These are phyloP conservation scores for Deakozyma indianensis DNA, from an alignment of 805 yeast species.

Conservation along the genomic window DNA sequence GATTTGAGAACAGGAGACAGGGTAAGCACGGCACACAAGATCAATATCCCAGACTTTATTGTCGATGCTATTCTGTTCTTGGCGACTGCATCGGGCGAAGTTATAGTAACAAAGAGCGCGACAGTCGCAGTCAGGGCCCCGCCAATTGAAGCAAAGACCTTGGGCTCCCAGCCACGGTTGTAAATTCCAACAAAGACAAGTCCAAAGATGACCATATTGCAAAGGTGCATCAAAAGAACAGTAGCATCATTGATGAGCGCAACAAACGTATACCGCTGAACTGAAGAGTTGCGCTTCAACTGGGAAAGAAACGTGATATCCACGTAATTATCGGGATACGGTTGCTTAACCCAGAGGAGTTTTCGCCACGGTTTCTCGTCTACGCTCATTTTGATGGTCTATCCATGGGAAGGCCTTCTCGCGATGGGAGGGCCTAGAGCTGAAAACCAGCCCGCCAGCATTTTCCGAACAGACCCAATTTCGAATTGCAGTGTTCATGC, in stretches of 20 bases:
- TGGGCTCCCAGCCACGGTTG: slow-evolving; percentile 17
- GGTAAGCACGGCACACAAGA: slow-evolving; percentile 56
- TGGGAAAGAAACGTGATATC: slow-evolving; percentile 71
- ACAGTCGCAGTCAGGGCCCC: slow-evolving; percentile 8
- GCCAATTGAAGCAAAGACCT: slow-evolving; percentile 14
- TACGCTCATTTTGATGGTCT: too few species aligned
- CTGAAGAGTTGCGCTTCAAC: slow-evolving; percentile 61
- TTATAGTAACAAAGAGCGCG: slow-evolving; percentile 15
- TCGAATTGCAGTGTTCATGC: too few species aligned
- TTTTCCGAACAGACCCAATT: too few species aligned
- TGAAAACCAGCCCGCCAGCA: too few species aligned
- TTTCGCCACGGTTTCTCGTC: slow-evolving; percentile 51
- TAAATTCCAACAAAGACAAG: slow-evolving; percentile 50
- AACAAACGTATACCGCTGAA: slow-evolving; percentile 47
- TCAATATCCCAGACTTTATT: slow-evolving; percentile 52
- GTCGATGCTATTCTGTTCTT: slow-evolving; percentile 14
- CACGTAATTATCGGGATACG: slow-evolving; percentile 85
- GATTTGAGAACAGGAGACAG: slow-evolving; percentile 85
- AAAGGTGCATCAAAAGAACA: slow-evolving; percentile 49
- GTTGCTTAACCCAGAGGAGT: slow-evolving; percentile 70
- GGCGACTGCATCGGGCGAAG: slow-evolving; percentile 12
- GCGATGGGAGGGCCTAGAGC: too few species aligned
- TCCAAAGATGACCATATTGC: slow-evolving; percentile 47
- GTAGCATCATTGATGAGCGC: slow-evolving; percentile 60
- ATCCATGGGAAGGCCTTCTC: too few species aligned